A percentile compares a stretch with the other conserved stretches of the same genome.
phyloP scores from a whole-genome alignment of 2,329 filamentous ascomycete species.

The Fusarium oxysporum region DNA sequence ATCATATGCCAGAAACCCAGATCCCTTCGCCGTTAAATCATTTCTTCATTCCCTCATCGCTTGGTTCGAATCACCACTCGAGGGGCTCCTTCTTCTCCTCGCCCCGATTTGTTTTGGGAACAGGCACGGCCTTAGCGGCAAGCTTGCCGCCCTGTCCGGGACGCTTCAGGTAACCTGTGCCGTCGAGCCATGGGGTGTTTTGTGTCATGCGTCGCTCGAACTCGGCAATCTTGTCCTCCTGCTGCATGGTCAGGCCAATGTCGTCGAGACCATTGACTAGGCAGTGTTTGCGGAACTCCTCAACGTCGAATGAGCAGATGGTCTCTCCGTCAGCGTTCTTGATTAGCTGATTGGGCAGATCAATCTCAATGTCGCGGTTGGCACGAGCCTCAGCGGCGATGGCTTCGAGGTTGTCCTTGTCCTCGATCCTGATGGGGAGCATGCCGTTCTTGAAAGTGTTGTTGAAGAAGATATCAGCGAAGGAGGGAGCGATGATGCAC shows the following conservation, averaged over 20 bases:
- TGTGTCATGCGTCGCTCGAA: slow-evolving; percentile 83
- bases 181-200: slow-evolving; percentile 92
- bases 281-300: slow-evolving; percentile 95
- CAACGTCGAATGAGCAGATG: slow-evolving; percentile 85
- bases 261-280: slow-evolving; percentile 94
- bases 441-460: slow-evolving; percentile 99
- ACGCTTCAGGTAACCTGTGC: slow-evolving; percentile 79
- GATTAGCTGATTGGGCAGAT: slow-evolving; percentile 86
- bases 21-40: slow-evolving; percentile 43
- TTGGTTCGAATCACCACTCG: slow-evolving; percentile 75
- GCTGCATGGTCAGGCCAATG: slow-evolving; percentile 93
- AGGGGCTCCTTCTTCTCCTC: slow-evolving; percentile 86
- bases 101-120: slow-evolving; percentile 90
- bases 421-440: slow-evolving; percentile 83
- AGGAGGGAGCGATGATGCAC: slow-evolving; percentile 88
- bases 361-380: slow-evolving; percentile 87
- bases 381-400: slow-evolving; percentile 83
- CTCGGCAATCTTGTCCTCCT: slow-evolving; percentile 85
- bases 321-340: slow-evolving; percentile 79
- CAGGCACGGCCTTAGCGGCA: slow-evolving; percentile 70
- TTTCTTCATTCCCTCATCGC: slow-evolving; percentile 12
- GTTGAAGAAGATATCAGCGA: slow-evolving; percentile 90
- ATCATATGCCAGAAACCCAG: slow-evolving; percentile 33
- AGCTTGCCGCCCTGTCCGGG: slow-evolving; percentile 66
- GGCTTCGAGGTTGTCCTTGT: slow-evolving; percentile 72